Evolutionary conservation across 1,139 yeast genomes (phyloP).

Genomic region (Pichia sp.): DNA sequence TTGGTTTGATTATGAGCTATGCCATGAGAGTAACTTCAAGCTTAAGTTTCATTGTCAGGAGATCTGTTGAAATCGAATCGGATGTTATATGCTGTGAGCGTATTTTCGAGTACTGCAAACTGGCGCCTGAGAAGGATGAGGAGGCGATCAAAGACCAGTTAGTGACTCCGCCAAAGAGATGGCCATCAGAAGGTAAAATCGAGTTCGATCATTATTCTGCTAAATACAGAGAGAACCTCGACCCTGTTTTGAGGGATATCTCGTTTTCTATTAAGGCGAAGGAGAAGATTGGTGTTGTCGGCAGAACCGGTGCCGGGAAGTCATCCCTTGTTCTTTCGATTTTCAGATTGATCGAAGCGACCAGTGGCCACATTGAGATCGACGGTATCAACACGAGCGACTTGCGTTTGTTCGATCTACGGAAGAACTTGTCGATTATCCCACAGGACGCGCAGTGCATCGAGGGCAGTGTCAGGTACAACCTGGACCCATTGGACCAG

Average conservation of each 20-base stretch:
- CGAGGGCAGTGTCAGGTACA: constrained; percentile 57
- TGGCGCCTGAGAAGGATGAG: constrained; percentile 53
- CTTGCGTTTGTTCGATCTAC: constrained; percentile 45
- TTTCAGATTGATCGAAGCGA: constrained; percentile 69
- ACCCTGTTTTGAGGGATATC: constrained; percentile 54
- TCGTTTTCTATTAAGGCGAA: constrained; percentile 48
- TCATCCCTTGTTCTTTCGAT: constrained; percentile 66
- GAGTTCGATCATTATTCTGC: constrained; percentile 58
- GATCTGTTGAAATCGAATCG: constrained; percentile 70
- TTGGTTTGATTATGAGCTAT: constrained; percentile 71
- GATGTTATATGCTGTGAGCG: constrained; percentile 75
- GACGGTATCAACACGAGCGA: constrained; percentile 47
- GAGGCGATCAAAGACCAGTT: constrained; percentile 27
- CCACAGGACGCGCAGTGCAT: constrained; percentile 70
- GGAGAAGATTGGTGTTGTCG: constrained; percentile 78
- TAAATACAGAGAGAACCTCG: constrained; percentile 55
- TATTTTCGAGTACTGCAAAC: constrained; percentile 63
- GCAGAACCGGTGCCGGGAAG: constrained; percentile 86
- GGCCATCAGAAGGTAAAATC: constrained; percentile 63
- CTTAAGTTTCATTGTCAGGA: constrained; percentile 57
- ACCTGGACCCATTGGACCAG: constrained; percentile 54
- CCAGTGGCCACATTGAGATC: constrained; percentile 47
- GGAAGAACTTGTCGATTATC: constrained; percentile 55
- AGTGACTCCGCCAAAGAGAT: constrained; percentile 37
- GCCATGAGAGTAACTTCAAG: constrained; percentile 61